Percentiles rank a stretch among this genome's conserved stretches.
phyloP scores from a whole-genome alignment of 106 monocot species.

The Dioscorea alata region DNA sequence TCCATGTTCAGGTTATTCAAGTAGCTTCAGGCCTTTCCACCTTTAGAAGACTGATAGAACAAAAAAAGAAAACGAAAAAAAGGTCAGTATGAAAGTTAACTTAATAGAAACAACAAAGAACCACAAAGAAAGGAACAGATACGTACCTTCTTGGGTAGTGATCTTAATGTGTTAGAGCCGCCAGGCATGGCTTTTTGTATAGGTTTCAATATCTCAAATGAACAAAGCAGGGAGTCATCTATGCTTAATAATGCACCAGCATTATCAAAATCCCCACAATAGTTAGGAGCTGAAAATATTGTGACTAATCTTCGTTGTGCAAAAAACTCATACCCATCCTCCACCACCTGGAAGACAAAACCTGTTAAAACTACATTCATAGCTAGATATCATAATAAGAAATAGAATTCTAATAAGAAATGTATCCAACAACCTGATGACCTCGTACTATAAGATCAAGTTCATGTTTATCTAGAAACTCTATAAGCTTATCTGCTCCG shows the following conservation, averaged over 20 bases:
- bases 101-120: too few species aligned
- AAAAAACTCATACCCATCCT: constrained; percentile 76
- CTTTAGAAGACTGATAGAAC: too few species aligned
- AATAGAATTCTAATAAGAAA: neutral
- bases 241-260: constrained; percentile 64
- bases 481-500: constrained; percentile 57
- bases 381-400: neutral
- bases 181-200: constrained; percentile 15
- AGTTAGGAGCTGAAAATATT: constrained; percentile 77
- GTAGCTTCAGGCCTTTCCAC: too few species aligned
- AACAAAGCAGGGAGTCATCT: constrained; percentile 52
- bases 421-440: constrained; percentile 43
- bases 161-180: constrained; percentile 6
- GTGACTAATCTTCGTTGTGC: constrained; percentile 65
- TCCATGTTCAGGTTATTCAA: too few species aligned
- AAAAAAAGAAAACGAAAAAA: too few species aligned
- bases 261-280: constrained; percentile 75
- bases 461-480: constrained; percentile 58
- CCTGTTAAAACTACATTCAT: neutral
- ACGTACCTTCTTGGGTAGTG: constrained; percentile 39
- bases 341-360: constrained; percentile 40
- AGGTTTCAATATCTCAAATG: constrained; percentile 69
- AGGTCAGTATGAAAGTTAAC: too few species aligned
- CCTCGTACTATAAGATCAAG: constrained; percentile 67
- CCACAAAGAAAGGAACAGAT: neutral